These are phyloP conservation scores for Allium sativum DNA, from an alignment of 106 monocot species.

Conservation along the genomic window DNA sequence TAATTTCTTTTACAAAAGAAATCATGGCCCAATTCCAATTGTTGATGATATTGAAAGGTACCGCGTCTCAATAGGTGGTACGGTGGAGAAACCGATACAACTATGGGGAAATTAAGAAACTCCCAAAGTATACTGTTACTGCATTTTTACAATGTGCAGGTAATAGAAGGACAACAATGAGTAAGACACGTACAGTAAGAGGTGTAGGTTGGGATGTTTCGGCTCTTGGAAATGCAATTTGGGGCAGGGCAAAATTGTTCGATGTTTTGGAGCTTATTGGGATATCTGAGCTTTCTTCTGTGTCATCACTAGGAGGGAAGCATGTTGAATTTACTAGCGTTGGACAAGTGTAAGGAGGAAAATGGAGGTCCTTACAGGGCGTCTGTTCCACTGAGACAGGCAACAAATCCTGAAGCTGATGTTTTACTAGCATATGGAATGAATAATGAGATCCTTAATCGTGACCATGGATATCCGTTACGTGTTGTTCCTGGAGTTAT, in stretches of 20 bases:
- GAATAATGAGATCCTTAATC: slow-evolving; percentile 85
- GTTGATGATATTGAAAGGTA: slow-evolving; percentile 73
- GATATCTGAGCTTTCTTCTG: slow-evolving; percentile 43
- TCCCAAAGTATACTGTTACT: slow-evolving; percentile 82
- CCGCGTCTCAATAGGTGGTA: slow-evolving; percentile 49
- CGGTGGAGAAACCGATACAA: slow-evolving; percentile 47
- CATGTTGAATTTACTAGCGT: slow-evolving; percentile 88
- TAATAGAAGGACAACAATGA: slow-evolving; percentile 98
- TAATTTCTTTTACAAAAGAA: slow-evolving; percentile 96
- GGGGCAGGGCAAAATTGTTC: slow-evolving; percentile 85
- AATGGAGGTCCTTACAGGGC: slow-evolving; percentile 95
- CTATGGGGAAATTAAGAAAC: slow-evolving; percentile 68
- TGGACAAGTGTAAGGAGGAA: slow-evolving; percentile 97
- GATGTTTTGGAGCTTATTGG: slow-evolving; percentile 88
- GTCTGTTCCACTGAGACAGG: slow-evolving; percentile 76
- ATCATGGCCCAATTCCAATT: slow-evolving; percentile 95
- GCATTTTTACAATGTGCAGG: slow-evolving; percentile 99
- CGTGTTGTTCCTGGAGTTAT: slow-evolving; percentile 88
- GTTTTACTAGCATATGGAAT: slow-evolving; percentile 29
- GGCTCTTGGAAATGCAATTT: slow-evolving; percentile 92
- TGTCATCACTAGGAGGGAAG: slow-evolving; percentile 66
- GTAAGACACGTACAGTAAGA: slow-evolving; percentile 61
- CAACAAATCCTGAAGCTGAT: slow-evolving; percentile 56
- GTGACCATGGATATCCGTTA: slow-evolving; percentile 93
- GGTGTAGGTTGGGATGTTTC: slow-evolving; percentile 96